Conservation (phyloP, 2,329 filamentous ascomycete genomes). For the Pestalotiopsis sp. region DNA sequence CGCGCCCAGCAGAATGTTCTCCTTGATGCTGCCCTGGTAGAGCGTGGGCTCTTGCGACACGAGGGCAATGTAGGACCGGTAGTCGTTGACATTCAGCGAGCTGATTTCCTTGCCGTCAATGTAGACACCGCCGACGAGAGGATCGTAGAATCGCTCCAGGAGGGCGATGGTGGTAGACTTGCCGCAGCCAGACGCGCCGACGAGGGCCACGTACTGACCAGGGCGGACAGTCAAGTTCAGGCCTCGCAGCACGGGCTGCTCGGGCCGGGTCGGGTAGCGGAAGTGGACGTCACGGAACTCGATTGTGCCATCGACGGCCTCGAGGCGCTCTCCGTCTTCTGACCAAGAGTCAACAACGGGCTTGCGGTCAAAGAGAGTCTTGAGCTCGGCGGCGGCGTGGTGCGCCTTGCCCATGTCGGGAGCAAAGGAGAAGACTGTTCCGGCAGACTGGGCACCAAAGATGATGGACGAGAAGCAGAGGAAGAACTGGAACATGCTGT, state of each 20-base stretch:
- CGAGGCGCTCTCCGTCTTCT: constrained; percentile 63
- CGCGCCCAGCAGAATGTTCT: constrained; percentile 85
- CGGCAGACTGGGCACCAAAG: constrained; percentile 90
- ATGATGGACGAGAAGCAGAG: constrained; percentile 86
- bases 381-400: constrained; percentile 78
- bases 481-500: constrained; percentile 86
- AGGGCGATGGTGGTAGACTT: constrained; percentile 93
- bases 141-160: constrained; percentile 93
- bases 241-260: constrained; percentile 89
- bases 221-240: constrained; percentile 75
- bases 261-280: constrained; percentile 87
- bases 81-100: constrained; percentile 80
- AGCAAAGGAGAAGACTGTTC: constrained; percentile 85
- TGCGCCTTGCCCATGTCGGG: constrained; percentile 94
- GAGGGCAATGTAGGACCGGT: constrained; percentile 81
- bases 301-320: constrained; percentile 72
- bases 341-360: constrained; percentile 86
- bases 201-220: constrained; percentile 84
- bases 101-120: constrained; percentile 85
- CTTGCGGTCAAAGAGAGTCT: constrained; percentile 80
- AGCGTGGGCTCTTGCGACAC: constrained; percentile 94
- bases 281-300: constrained; percentile 95
- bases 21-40: constrained; percentile 88
- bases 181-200: constrained; percentile 92
- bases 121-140: constrained; percentile 76